Base-by-base conservation (phyloP, 2,329 filamentous ascomycete genomes). In the Tricladium varicosporioides region DNA sequence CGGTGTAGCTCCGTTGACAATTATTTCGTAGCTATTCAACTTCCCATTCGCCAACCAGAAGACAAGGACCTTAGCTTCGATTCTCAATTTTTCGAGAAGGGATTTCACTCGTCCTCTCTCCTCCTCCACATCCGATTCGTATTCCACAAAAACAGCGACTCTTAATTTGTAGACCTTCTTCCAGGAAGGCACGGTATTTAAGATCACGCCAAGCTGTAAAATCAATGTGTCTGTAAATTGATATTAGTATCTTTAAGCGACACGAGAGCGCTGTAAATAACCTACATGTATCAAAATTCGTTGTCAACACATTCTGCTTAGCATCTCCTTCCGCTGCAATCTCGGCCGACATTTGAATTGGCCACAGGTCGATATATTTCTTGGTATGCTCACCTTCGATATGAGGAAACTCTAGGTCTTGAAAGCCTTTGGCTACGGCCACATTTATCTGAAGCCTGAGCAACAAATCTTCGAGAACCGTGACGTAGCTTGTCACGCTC, bases 311-410 rank as follows among this genome's bases (percentile, higher is more conserved):
- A 65, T 84, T 85, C 60, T 80, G 75, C 58, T 80, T 81, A 61
- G 80, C 85, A 67, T 84, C 82, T 1, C 80, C 80, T 61, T 87
- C 85, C 1, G 87, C 78, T 0, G 84, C 82, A 33, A 94, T 82
- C 65, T 93, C 89, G 1, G 91, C 91, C 5, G 91, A 93, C 90
- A 96, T 96, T 63, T 96, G 92, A 53, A 96, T 94, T 0, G 91
- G 91, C 91, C 91, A 96, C 4, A 96, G 75, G 67, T 96, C 91
- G 60, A 96, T 90, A 67, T 87, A 93, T 66, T 85, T 89, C 69
- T 93, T 93, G 3, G 76, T 77, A 53, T 86, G 83, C 5, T 65
- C 56, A 15, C 70, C 67, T 42, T 84, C 77, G 0, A 78, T 71
- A 16, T 82, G 78, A 0, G 91, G 91, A 0, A 91, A 82, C 67